Conservation (phyloP, 164 flowering plant species). For the Buxus sempervirens region DNA sequence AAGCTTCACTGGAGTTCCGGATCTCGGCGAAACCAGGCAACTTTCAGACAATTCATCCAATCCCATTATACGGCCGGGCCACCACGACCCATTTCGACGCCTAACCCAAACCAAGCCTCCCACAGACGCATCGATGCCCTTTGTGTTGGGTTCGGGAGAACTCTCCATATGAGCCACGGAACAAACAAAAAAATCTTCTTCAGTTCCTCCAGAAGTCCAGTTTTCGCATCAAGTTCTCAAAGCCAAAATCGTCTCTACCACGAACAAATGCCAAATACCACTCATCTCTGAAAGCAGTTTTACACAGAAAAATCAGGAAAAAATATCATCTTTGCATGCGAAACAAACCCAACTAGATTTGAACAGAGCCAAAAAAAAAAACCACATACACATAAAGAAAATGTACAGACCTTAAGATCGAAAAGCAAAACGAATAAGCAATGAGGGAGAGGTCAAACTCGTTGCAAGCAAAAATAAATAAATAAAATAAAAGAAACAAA, state of each 20-base stretch:
- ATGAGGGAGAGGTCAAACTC: background rate
- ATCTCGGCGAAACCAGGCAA: constrained; percentile 50
- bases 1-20: constrained; percentile 90
- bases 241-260: background rate
- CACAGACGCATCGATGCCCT: constrained; percentile 48
- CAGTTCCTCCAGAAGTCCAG: background rate
- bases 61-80: constrained; percentile 93
- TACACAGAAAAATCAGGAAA: too few relatives aligned
- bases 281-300: background rate
- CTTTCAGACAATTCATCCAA: constrained; percentile 59
- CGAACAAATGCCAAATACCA: constrained; percentile 1
- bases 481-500: constrained; percentile 8
- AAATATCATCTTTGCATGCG: too few relatives aligned
- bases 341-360: background rate
- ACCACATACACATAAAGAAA: constrained; percentile 5
- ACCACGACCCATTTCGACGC: constrained; percentile 92
- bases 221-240: constrained; percentile 5
- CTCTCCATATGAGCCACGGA: constrained; percentile 37
- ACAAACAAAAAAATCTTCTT: background rate
- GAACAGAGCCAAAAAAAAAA: background rate
- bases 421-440: background rate
- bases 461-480: background rate
- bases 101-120: constrained; percentile 92
- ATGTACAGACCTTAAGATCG: background rate
- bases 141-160: constrained; percentile 32